Percentiles rank a stretch among this genome's conserved stretches.
Conservation (phyloP, 108 stramenopile genomes). For the Licmophora abbreviata region DNA sequence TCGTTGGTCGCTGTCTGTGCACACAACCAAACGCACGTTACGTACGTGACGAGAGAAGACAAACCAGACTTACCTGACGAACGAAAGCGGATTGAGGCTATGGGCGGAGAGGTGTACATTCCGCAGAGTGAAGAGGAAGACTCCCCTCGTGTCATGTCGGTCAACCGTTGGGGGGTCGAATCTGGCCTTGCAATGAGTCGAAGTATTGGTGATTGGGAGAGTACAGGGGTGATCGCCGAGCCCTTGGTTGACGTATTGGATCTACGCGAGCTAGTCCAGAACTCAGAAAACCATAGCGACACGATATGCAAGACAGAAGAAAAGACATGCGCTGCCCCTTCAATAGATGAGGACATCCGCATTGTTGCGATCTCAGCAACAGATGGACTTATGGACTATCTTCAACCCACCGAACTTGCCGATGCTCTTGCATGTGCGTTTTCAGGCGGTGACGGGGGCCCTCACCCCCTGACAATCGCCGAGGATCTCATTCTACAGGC, state of each 20-base stretch:
- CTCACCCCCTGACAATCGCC: slow-evolving; percentile 57
- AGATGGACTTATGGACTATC: slow-evolving; percentile 82
- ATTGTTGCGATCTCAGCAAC: slow-evolving; percentile 69
- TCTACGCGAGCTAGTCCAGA: slow-evolving; percentile 2
- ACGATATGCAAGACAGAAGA: neutral
- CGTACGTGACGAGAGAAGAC: slow-evolving; percentile 14
- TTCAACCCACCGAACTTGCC: slow-evolving; percentile 43
- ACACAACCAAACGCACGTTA: neutral
- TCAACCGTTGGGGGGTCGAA: slow-evolving; percentile 29
- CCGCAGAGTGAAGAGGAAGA: slow-evolving; percentile 14
- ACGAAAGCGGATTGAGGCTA: slow-evolving; percentile 32
- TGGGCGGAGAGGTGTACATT: slow-evolving; percentile 42
- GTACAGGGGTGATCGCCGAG: slow-evolving; percentile 49
- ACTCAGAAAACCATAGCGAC: neutral
- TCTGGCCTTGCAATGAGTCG: slow-evolving; percentile 60
- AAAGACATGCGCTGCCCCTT: neutral
- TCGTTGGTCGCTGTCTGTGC: slow-evolving; percentile 42
- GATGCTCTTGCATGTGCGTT: slow-evolving; percentile 47
- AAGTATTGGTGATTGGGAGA: slow-evolving; percentile 51
- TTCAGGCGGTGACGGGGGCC: slow-evolving; percentile 7
- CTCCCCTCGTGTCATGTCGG: slow-evolving; percentile 30
- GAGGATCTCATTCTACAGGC: slow-evolving; percentile 60
- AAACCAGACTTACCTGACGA: slow-evolving; percentile 51
- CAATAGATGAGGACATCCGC: slow-evolving; percentile 37
- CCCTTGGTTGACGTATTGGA: slow-evolving; percentile 46